Base-by-base conservation (phyloP, 306 rosid species). In the Dalbergia oliveri region DNA sequence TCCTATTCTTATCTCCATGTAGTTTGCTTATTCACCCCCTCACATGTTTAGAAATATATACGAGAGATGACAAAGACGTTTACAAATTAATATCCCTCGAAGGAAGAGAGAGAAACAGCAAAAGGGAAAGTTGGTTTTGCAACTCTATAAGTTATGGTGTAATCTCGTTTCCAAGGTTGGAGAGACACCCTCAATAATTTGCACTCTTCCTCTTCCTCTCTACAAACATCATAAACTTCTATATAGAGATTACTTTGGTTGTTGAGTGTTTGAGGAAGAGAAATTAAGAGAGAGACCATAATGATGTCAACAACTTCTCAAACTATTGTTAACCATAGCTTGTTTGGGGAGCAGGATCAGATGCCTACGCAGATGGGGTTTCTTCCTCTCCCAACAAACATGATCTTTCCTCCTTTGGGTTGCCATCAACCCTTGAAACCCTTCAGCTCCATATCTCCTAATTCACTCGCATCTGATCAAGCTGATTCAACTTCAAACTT, bases 341-440 rank as follows among this genome's bases (percentile, higher is more conserved):
- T 93, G 75, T 89, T 84, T 12, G 97, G 92, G 61, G 92, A 87
- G 66, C 87, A 90, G 34, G 93, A 86, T 79, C 59, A 82, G 74
- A 75, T 84, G 64, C 57, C 86, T 53, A 41, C 84, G 9, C 87
- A 88, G 77, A 80, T 89, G 97, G 97, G 89, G 3, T 96, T 88
- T 69, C 75, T 91, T 81, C 82, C 91, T 72, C 89, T 89, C 66
- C 85, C 95, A 73, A 63, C 91, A 80, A 90, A 88, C 78, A 34
- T 88, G 80, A 62, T 66, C 75, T 85, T 87, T 21, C 85, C 92
- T 66, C 73, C 94, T 54, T 64, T 92, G 76, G 91, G 83, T 23
- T 86, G 89, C 63, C 65, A 76, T 26, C 97, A 89, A 72, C 86
- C 91, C 77, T 73, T 88, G 66, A 92, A 89, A 84, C 59, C 84